These are phyloP conservation scores for Aureobasidium pullulans DNA, from an alignment of 2,329 filamentous ascomycete genomes.

Conservation along the genomic window DNA sequence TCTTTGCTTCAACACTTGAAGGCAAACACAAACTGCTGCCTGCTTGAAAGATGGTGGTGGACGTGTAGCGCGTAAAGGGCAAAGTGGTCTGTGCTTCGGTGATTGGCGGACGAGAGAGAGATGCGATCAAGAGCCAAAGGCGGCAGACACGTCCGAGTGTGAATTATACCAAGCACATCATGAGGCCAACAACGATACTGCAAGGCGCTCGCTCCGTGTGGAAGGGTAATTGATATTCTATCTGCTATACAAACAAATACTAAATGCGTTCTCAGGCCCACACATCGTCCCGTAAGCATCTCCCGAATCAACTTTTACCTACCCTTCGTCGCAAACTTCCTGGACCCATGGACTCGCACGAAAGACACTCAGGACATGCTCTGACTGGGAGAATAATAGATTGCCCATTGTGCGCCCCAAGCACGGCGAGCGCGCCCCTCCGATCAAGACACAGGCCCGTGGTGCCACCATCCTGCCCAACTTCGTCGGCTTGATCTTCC, in stretches of 20 bases:
- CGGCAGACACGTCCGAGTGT: slow-evolving; percentile 11
- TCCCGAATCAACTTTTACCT: slow-evolving; percentile 1
- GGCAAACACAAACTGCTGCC: slow-evolving; percentile 11
- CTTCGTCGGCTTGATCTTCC: slow-evolving; percentile 83
- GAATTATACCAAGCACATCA: slow-evolving; percentile 10
- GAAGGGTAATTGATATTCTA: slow-evolving; percentile 57
- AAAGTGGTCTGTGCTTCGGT: slow-evolving; percentile 5
- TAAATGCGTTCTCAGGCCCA: slow-evolving; percentile 43
- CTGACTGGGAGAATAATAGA: slow-evolving; percentile 28
- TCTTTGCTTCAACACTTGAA: background rate
- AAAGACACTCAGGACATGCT: background rate
- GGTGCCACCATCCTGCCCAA: slow-evolving; percentile 84
- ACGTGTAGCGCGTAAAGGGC: slow-evolving; percentile 7
- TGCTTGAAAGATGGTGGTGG: slow-evolving; percentile 2
- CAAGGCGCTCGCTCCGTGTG: slow-evolving; percentile 72
- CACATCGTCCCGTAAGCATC: slow-evolving; percentile 60
- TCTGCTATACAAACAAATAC: background rate
- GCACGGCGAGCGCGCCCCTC: slow-evolving; percentile 56
- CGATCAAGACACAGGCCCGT: slow-evolving; percentile 80
- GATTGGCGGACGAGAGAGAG: slow-evolving; percentile 1
- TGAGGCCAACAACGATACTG: slow-evolving; percentile 33
- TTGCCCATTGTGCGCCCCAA: slow-evolving; percentile 57
- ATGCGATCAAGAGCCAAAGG: background rate
- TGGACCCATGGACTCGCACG: background rate
- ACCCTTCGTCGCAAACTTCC: slow-evolving; percentile 7